phyloP scores from a whole-genome alignment of 352 stramenopile genomes.

The Peronosclerospora sorghi region DNA sequence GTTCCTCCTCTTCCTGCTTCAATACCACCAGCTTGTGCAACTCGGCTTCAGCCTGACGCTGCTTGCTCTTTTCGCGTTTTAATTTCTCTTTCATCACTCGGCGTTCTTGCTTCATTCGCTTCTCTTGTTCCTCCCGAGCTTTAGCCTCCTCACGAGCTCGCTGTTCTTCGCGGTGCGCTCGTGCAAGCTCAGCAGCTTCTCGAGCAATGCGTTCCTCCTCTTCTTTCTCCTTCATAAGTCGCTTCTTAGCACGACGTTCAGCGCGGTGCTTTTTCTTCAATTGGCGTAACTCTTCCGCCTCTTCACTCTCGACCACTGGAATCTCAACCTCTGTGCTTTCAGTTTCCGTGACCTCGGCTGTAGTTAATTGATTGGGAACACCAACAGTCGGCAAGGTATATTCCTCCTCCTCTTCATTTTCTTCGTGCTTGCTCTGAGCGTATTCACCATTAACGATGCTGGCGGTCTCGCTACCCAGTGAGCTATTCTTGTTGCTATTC shows the following conservation, averaged over 20 bases:
- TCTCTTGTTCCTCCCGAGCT: conserved; percentile 24
- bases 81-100: conserved; percentile 29
- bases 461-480: conserved; percentile 16
- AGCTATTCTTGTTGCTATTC: conserved; percentile 23
- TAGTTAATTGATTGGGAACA: neutral
- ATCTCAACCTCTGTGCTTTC: conserved; percentile 12
- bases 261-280: conserved; percentile 30
- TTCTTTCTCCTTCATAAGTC: conserved; percentile 23
- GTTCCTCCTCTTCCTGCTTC: conserved; percentile 32
- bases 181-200: conserved; percentile 26
- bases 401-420: conserved; percentile 8
- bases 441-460: conserved; percentile 7
- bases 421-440: conserved; percentile 10
- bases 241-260: conserved; percentile 30
- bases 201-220: conserved; percentile 25
- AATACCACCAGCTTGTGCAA: conserved; percentile 24
- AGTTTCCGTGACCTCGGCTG: neutral
- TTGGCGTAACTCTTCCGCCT: conserved; percentile 19
- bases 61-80: conserved; percentile 28
- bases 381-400: neutral
- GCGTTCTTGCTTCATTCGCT: conserved; percentile 30
- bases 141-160: conserved; percentile 31
- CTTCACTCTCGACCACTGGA: neutral
- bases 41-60: conserved; percentile 28
- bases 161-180: conserved; percentile 26